Evolutionary conservation across 176 grass and related monocot species (phyloP).

Genomic region (Thinopyrum elongatum): DNA sequence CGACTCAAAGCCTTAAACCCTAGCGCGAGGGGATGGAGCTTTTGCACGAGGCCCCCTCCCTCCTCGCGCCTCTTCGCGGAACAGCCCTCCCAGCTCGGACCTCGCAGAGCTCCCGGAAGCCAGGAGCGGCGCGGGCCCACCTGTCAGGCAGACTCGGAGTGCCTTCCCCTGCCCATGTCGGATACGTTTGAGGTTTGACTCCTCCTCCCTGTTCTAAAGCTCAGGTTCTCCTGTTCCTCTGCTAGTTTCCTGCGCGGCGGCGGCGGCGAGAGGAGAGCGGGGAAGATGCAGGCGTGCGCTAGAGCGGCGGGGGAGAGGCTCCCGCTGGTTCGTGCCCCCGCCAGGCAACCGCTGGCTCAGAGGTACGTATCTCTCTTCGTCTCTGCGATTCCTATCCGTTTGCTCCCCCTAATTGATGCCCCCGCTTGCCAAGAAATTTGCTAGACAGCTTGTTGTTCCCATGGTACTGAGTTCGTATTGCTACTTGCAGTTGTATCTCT

Average conservation of each 20-base stretch:
- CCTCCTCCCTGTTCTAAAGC: not conserved
- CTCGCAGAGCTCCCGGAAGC: slow-evolving; percentile 6
- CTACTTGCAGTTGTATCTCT: not conserved
- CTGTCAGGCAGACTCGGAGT: not conserved
- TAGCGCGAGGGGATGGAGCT: slow-evolving; percentile 14
- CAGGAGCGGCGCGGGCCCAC: not conserved
- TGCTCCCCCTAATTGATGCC: slow-evolving; percentile 5
- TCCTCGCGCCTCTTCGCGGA: not conserved
- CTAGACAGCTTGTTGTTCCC: not conserved
- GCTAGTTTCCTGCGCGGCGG: not conserved
- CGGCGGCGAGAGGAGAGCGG: not conserved
- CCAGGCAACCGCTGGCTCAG: slow-evolving; percentile 16
- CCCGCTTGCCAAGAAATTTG: not conserved
- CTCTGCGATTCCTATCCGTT: not conserved
- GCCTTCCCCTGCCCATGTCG: not conserved
- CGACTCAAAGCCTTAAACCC: slow-evolving; percentile 21
- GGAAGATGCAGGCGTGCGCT: slow-evolving; percentile 45
- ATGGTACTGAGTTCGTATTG: not conserved
- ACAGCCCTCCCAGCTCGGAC: no score
- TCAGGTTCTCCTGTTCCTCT: not conserved
- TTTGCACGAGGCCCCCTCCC: not conserved
- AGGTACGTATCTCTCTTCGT: slow-evolving; percentile 24
- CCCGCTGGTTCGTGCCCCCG: slow-evolving; percentile 16
- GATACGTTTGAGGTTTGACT: slow-evolving; percentile 14
- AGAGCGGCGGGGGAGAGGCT: slow-evolving; percentile 39